Evolutionary conservation across 768 basidiomycete species (phyloP), one percentile per base, ranked within the genome.

Genomic region (Termitomyces sp.): DNA sequence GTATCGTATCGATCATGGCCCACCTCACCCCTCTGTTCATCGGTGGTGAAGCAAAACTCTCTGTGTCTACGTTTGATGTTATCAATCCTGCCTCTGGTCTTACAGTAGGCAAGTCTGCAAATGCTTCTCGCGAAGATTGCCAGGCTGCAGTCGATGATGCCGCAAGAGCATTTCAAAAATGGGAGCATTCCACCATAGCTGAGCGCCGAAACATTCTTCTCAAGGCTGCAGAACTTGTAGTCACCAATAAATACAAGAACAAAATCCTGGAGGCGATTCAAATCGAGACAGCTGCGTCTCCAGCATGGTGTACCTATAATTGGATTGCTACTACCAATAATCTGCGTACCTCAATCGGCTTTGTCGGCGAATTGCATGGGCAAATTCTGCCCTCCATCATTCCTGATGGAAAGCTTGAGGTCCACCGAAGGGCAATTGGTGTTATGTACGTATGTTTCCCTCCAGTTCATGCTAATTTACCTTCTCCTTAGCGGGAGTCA

Each of bases 341-440:
- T 44, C 52, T 83, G 31, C 65, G 72, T 46, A 64, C 68, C 28
- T 61, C 72, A 54, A 75, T 76, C 15, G 68, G 68, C 5, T 61
- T 75, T 52, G 61, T 75, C 2, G 70, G 70, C 29, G 60, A 73
- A 8, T 65, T 84, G 22, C 72, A 68, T 36, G 83, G 81, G 5
- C 73, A 79, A 52, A 71, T 72, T 0, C 77, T 76, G 56, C 71
- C 73, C 2, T 82, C 81, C 16, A 67, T 56, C 3, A 52, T 77
- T 0, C 78, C 80, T 0, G 83, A 81, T 5, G 75, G 70, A 5
- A 70, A 72, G 31, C 75, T 80, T 2, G 67, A 77, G n/a, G 70
- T 75, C 20, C 75, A 79, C 55, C 70, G 76, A 31, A 66, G 81
- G 26, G 77, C 84, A 1, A 73, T 75, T 61, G 84, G 83, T 4